A percentile compares a stretch with the other conserved stretches of the same genome.
phyloP scores from a whole-genome alignment of 2,329 filamentous ascomycete genomes.

The Emydomyces testavorans region DNA sequence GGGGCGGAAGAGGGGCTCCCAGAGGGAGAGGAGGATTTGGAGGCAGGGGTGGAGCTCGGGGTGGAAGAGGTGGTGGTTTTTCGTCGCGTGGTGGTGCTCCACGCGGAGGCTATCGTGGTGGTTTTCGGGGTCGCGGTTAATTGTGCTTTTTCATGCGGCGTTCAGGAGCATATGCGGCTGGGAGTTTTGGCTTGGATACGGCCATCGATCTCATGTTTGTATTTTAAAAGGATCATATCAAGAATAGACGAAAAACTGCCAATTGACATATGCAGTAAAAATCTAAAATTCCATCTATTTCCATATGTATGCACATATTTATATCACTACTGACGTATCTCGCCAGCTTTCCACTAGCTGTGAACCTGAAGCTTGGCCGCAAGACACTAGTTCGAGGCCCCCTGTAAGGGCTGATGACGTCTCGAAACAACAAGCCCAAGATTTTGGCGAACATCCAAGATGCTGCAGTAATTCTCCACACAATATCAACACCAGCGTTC shows the following conservation, averaged over 20 bases:
- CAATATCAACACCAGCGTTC: not conserved
- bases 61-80: slow-evolving; percentile 34
- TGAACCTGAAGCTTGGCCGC: slow-evolving; percentile 2
- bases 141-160: slow-evolving; percentile 16
- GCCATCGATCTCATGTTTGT: not conserved
- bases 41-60: slow-evolving; percentile 28
- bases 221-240: slow-evolving; percentile 3
- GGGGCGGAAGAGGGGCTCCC: slow-evolving; percentile 39
- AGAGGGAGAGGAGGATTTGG: slow-evolving; percentile 44
- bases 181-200: slow-evolving; percentile 12
- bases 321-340: not conserved
- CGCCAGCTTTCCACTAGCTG: not conserved
- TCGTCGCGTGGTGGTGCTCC: slow-evolving; percentile 22
- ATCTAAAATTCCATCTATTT: not conserved
- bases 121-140: slow-evolving; percentile 23
- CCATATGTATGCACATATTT: not conserved
- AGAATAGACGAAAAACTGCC: slow-evolving; percentile 11
- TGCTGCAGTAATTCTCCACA: not conserved
- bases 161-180: slow-evolving; percentile 14
- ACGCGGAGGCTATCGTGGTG: slow-evolving; percentile 26
- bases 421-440: not conserved
- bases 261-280: not conserved
- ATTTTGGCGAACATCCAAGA: no score
- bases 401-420: slow-evolving; percentile 9
- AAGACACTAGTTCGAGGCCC: not conserved